Base-by-base conservation (phyloP, 129 eudicot species). In the Saposhnikovia divaricata region DNA sequence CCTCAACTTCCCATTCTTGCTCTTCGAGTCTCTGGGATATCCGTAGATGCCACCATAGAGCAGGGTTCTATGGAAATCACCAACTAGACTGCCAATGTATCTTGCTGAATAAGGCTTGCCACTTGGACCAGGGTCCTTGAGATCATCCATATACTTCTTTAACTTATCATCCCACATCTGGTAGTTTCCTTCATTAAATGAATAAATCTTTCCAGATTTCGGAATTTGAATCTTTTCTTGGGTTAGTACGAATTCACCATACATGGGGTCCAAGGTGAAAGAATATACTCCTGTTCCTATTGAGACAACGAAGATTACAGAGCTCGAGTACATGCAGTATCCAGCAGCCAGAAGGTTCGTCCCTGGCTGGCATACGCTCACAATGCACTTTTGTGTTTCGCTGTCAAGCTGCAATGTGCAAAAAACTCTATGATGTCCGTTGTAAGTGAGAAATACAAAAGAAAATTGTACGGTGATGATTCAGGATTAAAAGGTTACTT, bases 301-400 rank as follows among this genome's bases (percentile, higher is more conserved):
- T 23, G 98, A 87, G 19, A 95, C 83, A 25, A 92, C 97, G 74
- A 95, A 95, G 84, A 95, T 90, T 16, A 95, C 83, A 21, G 98
- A 95, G 87, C 98, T 95, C 4, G 97, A 95, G 93, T 95, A 95
- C 97, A 95, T 92, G 83, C 98, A 95, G 85, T 95, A 95, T 47
- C 98, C 98, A 8, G 98, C 98, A 12, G 97, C 98, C 25, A 95
- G 91, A 55, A 95, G 97, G 84, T 95, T 95, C 75, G 28, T 90
- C 28, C 97, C 97, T 6, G 98, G 98, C 71, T 95, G 98, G 84
- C 98, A 95, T 25, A 95, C 97, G 59, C 84, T 92, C 37, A 95
- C 91, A 3, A 95, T 44, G 73, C 98, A 95, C 89, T 80, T 92
- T 43, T 92, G 93, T 79, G 79, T 78, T 75, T 19, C 85, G 13